These are phyloP conservation scores for Paramecium pentaurelia DNA, from an alignment of 73 alveolate species.

Conservation along the genomic window DNA sequence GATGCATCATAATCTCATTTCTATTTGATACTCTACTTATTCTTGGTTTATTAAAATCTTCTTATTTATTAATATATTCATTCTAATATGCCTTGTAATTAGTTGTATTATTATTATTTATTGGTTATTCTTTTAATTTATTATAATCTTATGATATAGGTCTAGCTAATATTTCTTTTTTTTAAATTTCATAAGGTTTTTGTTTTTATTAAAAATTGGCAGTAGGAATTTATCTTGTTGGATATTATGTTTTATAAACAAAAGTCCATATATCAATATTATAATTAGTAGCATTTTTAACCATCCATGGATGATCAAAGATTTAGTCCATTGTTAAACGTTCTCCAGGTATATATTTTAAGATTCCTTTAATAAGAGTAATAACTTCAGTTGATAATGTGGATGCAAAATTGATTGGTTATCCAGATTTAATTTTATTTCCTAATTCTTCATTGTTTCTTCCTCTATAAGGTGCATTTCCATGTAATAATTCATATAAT, in stretches of 20 bases:
- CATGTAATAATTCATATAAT: constrained; percentile 89
- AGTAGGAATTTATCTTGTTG: constrained; percentile 78
- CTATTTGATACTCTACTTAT: constrained; percentile 11
- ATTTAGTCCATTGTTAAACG: constrained; percentile 84
- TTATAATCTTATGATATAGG: not conserved
- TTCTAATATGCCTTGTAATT: not conserved
- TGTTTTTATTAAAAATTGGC: constrained; percentile 83
- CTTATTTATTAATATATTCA: not conserved
- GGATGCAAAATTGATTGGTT: constrained; percentile 65
- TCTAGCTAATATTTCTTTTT: not conserved
- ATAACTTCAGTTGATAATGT: constrained; percentile 73
- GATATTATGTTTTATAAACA: not conserved
- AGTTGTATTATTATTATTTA: not conserved
- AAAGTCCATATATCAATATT: not conserved
- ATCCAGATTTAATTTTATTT: constrained; percentile 60
- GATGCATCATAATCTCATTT: not conserved
- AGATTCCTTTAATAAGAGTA: constrained; percentile 74
- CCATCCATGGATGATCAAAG: constrained; percentile 91
- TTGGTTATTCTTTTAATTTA: not conserved
- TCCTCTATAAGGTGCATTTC: constrained; percentile 83
- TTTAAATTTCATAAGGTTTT: not conserved
- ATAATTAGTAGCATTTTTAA: constrained; percentile 35
- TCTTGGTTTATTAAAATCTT: not conserved
- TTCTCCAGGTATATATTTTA: constrained; percentile 76
- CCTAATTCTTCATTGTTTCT: constrained; percentile 57